Percentiles rank a stretch among this genome's conserved stretches.
Evolutionary conservation across 208 protist genomes (phyloP).

Genomic region (Trypanosoma congolense): DNA sequence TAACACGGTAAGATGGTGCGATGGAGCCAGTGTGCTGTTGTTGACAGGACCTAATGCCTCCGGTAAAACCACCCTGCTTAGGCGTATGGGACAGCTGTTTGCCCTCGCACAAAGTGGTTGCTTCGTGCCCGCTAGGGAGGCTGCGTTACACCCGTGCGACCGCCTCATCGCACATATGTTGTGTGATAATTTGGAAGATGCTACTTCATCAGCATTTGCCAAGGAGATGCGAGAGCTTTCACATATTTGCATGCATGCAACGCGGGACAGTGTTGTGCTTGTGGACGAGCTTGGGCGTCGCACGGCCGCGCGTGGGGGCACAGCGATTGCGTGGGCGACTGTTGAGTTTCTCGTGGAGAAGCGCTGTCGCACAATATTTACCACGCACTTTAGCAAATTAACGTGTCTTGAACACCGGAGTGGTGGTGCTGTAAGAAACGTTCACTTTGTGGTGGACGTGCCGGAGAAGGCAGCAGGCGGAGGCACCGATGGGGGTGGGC

Average conservation of each 20-base stretch:
- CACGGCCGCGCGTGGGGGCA: slow-evolving; percentile 93
- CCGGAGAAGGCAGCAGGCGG: neutral
- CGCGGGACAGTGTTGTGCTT: slow-evolving; percentile 90
- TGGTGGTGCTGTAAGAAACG: slow-evolving; percentile 28
- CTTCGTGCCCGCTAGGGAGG: slow-evolving; percentile 75
- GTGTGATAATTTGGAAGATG: slow-evolving; percentile 61
- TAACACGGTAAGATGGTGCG: slow-evolving; percentile 28
- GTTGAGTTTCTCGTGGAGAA: slow-evolving; percentile 53
- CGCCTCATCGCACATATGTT: slow-evolving; percentile 77
- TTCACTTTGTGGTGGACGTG: slow-evolving; percentile 38
- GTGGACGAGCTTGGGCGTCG: slow-evolving; percentile 97
- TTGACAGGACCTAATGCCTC: slow-evolving; percentile 91
- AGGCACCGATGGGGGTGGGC: too few relatives aligned
- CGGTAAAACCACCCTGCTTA: slow-evolving; percentile 93
- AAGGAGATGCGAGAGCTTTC: slow-evolving; percentile 71
- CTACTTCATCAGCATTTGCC: slow-evolving; percentile 58
- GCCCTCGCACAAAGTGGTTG: slow-evolving; percentile 91
- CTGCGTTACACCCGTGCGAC: slow-evolving; percentile 58
- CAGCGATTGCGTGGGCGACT: slow-evolving; percentile 93
- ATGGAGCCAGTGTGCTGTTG: slow-evolving; percentile 48
- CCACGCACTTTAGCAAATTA: slow-evolving; percentile 36
- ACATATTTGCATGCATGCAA: slow-evolving; percentile 80
- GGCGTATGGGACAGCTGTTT: slow-evolving; percentile 82
- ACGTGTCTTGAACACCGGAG: slow-evolving; percentile 16
- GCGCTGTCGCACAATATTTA: slow-evolving; percentile 25